Percentiles rank a stretch among this genome's conserved stretches.
These are phyloP conservation scores for Trichoderma harzianum DNA, from an alignment of 2,329 filamentous ascomycete genomes.

Conservation along the genomic window DNA sequence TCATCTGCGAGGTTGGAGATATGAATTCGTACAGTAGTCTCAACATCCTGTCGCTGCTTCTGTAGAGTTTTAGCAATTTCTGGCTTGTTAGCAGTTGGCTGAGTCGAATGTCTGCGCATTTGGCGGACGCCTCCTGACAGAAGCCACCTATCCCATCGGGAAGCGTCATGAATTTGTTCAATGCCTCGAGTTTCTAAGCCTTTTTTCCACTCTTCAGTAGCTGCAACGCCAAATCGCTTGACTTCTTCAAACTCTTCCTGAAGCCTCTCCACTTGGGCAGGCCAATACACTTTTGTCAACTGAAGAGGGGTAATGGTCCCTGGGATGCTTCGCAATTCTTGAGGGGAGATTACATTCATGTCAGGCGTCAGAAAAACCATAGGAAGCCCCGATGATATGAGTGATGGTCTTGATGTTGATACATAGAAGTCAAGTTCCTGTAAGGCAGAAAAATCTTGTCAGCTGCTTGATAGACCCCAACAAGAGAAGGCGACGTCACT, in stretches of 20 bases:
- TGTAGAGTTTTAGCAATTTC: not conserved
- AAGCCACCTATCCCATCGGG: constrained; percentile 75
- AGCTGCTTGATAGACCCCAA: constrained; percentile 13
- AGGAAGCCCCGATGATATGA: constrained; percentile 65
- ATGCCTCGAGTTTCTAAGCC: constrained; percentile 64
- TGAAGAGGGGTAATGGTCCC: constrained; percentile 42
- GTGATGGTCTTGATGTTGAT: constrained; percentile 56
- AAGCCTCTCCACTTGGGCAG: constrained; percentile 59
- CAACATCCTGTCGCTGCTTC: constrained; percentile 64
- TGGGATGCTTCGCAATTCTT: constrained; percentile 50
- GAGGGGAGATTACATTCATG: constrained; percentile 56
- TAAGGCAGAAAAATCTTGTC: constrained; percentile 16
- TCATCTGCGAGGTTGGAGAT: constrained; percentile 68
- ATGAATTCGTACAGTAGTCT: constrained; percentile 62
- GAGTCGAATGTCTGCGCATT: constrained; percentile 31
- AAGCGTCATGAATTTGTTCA: constrained; percentile 56
- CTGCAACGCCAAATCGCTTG: constrained; percentile 62
- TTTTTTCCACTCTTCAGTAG: constrained; percentile 75
- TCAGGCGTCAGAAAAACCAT: constrained; percentile 63
- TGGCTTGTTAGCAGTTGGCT: not conserved
- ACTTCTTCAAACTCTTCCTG: constrained; percentile 61
- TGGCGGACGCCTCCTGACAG: constrained; percentile 39
- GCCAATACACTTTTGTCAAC: constrained; percentile 65
- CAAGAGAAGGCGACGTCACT: constrained; percentile 23
- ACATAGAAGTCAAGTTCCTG: constrained; percentile 70